Conservation (phyloP, 2,329 filamentous ascomycete species). For the Curvularia sp. region DNA sequence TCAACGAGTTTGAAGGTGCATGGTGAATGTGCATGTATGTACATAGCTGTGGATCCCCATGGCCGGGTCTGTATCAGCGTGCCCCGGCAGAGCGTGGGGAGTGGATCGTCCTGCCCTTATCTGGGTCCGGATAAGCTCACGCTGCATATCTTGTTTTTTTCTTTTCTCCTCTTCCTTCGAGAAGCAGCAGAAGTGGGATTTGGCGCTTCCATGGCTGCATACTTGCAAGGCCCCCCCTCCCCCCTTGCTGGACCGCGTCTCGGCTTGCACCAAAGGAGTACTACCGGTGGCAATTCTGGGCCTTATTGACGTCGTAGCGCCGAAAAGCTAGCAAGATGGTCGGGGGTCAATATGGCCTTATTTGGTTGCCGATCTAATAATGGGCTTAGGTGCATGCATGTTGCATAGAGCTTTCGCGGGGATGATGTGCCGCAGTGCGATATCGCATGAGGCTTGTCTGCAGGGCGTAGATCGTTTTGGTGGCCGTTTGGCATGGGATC, state of each 20-base stretch:
- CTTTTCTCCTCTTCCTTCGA: conserved; percentile 3
- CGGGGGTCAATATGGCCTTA: too few relatives aligned
- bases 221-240: not conserved
- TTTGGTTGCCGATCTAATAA: conserved; percentile 12
- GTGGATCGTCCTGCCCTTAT: conserved; percentile 9
- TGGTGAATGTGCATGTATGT: not conserved
- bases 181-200: conserved; percentile 2
- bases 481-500: conserved; percentile 14
- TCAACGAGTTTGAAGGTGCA: not conserved
- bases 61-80: not conserved
- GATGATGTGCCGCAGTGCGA: conserved; percentile 15
- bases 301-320: conserved; percentile 12
- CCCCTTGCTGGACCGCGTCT: not conserved
- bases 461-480: conserved; percentile 18
- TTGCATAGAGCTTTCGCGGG: conserved; percentile 8
- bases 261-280: conserved; percentile 12
- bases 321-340: not conserved
- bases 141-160: conserved; percentile 3
- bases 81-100: conserved; percentile 3
- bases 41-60: not conserved
- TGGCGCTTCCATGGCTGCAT: conserved; percentile 1
- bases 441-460: conserved; percentile 18
- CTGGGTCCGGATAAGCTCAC: conserved; percentile 7
- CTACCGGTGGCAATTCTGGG: conserved; percentile 10
- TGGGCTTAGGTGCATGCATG: not conserved